A percentile compares a stretch with the other conserved stretches of the same genome.
Evolutionary conservation across 2,329 filamentous ascomycete species (phyloP).

Genomic region (Phaeosphaeria sp.): DNA sequence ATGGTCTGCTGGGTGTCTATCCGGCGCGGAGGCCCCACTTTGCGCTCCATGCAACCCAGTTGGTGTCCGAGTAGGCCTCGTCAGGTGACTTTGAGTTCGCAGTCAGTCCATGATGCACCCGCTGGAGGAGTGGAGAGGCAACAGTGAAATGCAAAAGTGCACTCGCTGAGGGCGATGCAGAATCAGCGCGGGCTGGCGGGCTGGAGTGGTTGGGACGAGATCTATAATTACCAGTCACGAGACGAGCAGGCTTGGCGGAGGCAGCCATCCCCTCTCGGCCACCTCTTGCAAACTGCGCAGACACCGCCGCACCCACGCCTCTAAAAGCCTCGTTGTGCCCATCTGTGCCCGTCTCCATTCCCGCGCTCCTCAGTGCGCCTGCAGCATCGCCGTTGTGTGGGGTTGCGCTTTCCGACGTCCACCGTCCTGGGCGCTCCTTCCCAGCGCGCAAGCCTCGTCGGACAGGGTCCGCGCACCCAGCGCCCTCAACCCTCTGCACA

Average conservation of each 20-base stretch:
- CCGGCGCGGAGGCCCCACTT: conserved; percentile 2
- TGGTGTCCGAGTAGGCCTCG: background rate
- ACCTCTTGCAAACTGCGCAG: conserved; percentile 2
- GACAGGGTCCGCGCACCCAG: conserved; percentile 1
- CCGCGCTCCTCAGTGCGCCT: conserved; percentile 13
- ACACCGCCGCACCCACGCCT: conserved; percentile 8
- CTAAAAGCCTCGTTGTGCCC: background rate
- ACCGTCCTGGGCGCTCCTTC: background rate
- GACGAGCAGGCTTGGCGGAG: conserved; percentile 16
- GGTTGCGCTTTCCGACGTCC: background rate
- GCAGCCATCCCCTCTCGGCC: conserved; percentile 8
- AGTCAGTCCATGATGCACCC: background rate
- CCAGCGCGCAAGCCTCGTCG: conserved; percentile 2
- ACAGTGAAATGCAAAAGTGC: background rate
- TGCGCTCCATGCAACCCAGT: background rate
- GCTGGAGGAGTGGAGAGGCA: background rate
- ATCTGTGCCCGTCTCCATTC: background rate
- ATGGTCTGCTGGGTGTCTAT: too few species aligned
- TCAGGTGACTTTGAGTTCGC: background rate
- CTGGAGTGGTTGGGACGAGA: conserved; percentile 6
- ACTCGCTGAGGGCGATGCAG: background rate
- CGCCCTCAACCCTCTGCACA: background rate
- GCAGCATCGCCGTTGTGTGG: conserved; percentile 8
- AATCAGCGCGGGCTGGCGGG: conserved; percentile 10
- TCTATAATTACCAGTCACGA: conserved; percentile 22